These are phyloP conservation scores for Tephrocybe sp. DNA, from an alignment of 768 basidiomycete species.

Conservation along the genomic window DNA sequence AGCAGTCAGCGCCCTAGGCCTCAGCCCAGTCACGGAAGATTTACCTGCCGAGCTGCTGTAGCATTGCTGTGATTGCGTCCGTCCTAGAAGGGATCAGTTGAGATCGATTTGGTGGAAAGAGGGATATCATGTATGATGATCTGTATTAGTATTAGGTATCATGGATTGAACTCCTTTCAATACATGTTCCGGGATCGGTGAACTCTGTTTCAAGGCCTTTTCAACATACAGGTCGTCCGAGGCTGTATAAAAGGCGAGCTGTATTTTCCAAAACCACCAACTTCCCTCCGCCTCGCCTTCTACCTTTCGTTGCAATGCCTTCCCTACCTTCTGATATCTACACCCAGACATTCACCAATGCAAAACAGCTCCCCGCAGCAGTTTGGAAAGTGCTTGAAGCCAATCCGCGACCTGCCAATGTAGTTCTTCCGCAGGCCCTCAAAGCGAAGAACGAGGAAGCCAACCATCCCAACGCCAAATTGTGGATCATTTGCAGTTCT, in stretches of 20 bases:
- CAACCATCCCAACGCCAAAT: conserved; percentile 16
- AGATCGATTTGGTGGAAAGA: neutral
- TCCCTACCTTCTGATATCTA: conserved; percentile 7
- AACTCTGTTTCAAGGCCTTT: conserved; percentile 4
- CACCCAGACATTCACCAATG: conserved; percentile 24
- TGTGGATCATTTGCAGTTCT: conserved; percentile 36
- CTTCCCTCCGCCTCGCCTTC: neutral
- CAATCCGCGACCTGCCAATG: conserved; percentile 40
- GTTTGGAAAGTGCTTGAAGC: conserved; percentile 36
- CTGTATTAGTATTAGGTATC: neutral
- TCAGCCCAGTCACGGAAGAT: neutral
- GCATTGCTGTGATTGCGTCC: neutral
- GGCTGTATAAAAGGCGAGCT: conserved; percentile 1
- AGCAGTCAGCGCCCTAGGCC: too few species aligned
- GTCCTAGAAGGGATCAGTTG: neutral
- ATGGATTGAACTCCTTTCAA: neutral
- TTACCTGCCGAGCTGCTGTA: neutral
- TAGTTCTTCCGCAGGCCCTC: conserved; percentile 37
- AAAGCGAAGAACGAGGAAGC: conserved; percentile 27
- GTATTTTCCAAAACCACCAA: neutral
- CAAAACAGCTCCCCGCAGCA: conserved; percentile 33
- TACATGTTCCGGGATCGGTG: neutral
- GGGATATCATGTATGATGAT: neutral
- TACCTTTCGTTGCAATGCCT: conserved; percentile 10
- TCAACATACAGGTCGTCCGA: conserved; percentile 4